Evolutionary conservation across 495 filamentous ascomycete species (phyloP).

Genomic region (Daldinia grandis): DNA sequence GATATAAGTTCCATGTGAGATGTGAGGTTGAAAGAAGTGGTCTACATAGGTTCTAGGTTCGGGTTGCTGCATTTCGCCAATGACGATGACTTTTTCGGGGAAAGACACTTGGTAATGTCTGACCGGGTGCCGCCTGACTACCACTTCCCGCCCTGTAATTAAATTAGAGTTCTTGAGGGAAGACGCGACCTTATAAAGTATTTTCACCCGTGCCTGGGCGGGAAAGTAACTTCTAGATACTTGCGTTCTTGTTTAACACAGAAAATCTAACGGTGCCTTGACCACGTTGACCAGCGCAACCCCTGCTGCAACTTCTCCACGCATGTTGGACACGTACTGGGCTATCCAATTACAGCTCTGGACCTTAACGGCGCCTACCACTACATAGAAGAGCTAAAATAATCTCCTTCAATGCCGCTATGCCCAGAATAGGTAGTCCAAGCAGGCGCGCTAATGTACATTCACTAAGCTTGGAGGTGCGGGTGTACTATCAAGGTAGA

Average conservation of each 20-base stretch:
- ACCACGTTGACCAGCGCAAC: conserved; percentile 26
- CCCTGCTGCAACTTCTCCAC: conserved; percentile 36
- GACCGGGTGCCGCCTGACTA: conserved; percentile 24
- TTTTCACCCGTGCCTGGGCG: background rate
- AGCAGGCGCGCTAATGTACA: conserved; percentile 27
- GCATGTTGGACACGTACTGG: conserved; percentile 1
- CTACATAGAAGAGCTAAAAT: conserved; percentile 39
- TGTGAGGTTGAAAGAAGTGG: conserved; percentile 8
- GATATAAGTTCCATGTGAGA: conserved; percentile 1
- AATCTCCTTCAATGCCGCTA: conserved; percentile 30
- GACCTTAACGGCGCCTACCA: conserved; percentile 13
- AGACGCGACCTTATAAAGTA: conserved; percentile 15
- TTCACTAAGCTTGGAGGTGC: conserved; percentile 19
- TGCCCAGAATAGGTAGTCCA: conserved; percentile 27
- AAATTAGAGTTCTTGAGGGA: conserved; percentile 37
- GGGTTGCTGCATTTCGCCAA: conserved; percentile 34
- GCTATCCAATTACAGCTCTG: conserved; percentile 24
- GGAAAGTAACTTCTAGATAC: conserved; percentile 31
- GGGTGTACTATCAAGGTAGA: conserved; percentile 10
- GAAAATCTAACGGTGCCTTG: conserved; percentile 23
- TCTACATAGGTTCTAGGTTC: conserved; percentile 10
- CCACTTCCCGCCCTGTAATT: conserved; percentile 41
- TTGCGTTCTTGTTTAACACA: conserved; percentile 4
- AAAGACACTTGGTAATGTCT: conserved; percentile 12
- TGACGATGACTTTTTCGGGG: conserved; percentile 6